Conservation (phyloP, 129 eudicot species). For the Lonicera japonica region DNA sequence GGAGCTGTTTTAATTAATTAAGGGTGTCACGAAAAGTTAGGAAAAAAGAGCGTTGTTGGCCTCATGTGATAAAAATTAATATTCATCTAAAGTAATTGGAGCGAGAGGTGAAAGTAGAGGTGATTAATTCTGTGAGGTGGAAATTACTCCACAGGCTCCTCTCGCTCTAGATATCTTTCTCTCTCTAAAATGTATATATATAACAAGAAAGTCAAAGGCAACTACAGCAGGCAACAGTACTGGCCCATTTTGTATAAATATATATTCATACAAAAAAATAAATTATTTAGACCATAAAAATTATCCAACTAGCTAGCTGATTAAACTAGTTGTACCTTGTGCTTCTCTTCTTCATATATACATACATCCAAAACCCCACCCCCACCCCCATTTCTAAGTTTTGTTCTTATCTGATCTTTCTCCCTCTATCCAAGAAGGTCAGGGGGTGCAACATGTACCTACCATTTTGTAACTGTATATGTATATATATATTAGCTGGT, state of each 20-base stretch:
- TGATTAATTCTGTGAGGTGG: constrained; percentile 55
- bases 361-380: constrained; percentile 21
- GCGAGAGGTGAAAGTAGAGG: constrained; percentile 38
- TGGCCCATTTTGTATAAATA: constrained; percentile 24
- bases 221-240: constrained; percentile 34
- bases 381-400: too few relatives aligned
- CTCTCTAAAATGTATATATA: background rate
- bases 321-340: constrained; percentile 6
- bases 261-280: background rate
- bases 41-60: constrained; percentile 48
- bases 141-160: constrained; percentile 60
- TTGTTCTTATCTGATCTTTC: background rate
- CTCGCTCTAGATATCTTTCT: constrained; percentile 19
- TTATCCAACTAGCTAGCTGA: too few relatives aligned
- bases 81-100: constrained; percentile 8
- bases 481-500: background rate
- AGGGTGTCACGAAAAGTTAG: constrained; percentile 55
- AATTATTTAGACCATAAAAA: constrained; percentile 24
- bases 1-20: constrained; percentile 25
- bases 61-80: constrained; percentile 81
- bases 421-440: constrained; percentile 7
- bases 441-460: background rate
- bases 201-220: constrained; percentile 42
- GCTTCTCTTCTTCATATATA: constrained; percentile 24
- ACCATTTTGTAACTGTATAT: background rate